A percentile compares a stretch with the other conserved stretches of the same genome.
Conservation (phyloP, 2,329 filamentous ascomycete genomes). For the Trichoderma breve region DNA sequence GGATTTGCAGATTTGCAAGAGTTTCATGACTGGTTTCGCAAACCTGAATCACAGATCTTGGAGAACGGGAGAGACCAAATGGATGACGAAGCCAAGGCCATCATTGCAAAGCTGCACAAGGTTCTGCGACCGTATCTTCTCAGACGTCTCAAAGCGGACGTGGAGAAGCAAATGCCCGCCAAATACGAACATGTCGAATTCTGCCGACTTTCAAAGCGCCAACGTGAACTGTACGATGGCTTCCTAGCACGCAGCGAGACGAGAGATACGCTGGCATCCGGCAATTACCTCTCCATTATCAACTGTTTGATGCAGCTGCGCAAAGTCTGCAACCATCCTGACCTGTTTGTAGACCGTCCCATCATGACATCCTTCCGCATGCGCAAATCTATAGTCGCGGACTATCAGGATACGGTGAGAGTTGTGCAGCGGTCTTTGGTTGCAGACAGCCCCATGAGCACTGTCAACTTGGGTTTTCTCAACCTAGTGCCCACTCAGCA, state of each 20-base stretch:
- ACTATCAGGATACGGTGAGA: conserved; percentile 70
- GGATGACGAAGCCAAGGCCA: conserved; percentile 87
- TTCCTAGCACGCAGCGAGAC: conserved; percentile 91
- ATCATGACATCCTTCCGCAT: conserved; percentile 98
- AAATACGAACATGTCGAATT: conserved; percentile 98
- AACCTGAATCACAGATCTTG: conserved; percentile 91
- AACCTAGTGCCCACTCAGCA: conserved; percentile 73
- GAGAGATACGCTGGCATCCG: conserved; percentile 80
- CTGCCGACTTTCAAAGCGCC: conserved; percentile 90
- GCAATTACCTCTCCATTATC: conserved; percentile 97
- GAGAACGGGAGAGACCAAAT: conserved; percentile 92
- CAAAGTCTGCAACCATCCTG: conserved; percentile 97
- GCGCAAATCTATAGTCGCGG: conserved; percentile 70
- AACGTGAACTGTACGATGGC: conserved; percentile 93
- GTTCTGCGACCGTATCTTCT: conserved; percentile 90
- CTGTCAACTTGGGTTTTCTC: conserved; percentile 71
- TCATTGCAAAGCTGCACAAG: conserved; percentile 91
- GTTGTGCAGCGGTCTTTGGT: conserved; percentile 66
- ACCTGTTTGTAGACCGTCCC: conserved; percentile 91
- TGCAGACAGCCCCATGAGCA: conserved; percentile 58
- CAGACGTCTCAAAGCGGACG: conserved; percentile 87
- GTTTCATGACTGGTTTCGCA: conserved; percentile 94
- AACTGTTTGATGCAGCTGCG: conserved; percentile 97
- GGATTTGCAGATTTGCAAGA: conserved; percentile 94
- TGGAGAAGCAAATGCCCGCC: conserved; percentile 97